A percentile compares a stretch with the other conserved stretches of the same genome.
phyloP scores from a whole-genome alignment of 352 stramenopile species.

The Phytophthora citrophthora region DNA sequence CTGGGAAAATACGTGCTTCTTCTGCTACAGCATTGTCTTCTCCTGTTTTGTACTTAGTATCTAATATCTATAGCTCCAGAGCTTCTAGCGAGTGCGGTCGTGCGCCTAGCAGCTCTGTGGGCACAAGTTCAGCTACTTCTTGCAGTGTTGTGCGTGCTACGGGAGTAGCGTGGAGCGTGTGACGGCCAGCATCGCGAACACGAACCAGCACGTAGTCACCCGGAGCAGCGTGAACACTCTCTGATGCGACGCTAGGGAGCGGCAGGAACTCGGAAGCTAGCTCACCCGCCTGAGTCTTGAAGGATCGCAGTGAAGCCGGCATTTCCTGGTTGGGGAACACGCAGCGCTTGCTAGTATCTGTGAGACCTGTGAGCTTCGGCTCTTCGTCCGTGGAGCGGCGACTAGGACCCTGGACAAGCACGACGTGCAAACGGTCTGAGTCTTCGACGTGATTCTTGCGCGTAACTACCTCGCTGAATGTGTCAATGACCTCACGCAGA shows the following conservation, averaged over 20 bases:
- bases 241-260: slow-evolving; percentile 36
- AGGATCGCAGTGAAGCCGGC: slow-evolving; percentile 55
- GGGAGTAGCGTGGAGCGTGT: slow-evolving; percentile 85
- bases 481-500: slow-evolving; percentile 96
- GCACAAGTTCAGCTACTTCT: slow-evolving; percentile 63
- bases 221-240: slow-evolving; percentile 52
- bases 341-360: slow-evolving; percentile 90
- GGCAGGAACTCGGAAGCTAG: slow-evolving; percentile 55
- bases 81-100: slow-evolving; percentile 47
- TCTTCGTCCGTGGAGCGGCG: slow-evolving; percentile 77
- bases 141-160: slow-evolving; percentile 76
- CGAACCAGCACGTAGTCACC: slow-evolving; percentile 89
- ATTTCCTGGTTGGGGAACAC: slow-evolving; percentile 78
- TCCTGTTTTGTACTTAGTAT: slow-evolving; percentile 18
- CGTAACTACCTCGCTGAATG: slow-evolving; percentile 92
- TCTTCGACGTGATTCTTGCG: slow-evolving; percentile 92
- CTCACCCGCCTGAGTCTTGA: slow-evolving; percentile 42
- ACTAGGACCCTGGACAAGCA: slow-evolving; percentile 96
- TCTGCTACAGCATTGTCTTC: slow-evolving; percentile 9
- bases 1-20: slow-evolving; percentile 23
- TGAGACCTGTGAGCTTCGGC: slow-evolving; percentile 85
- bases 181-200: slow-evolving; percentile 77
- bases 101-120: slow-evolving; percentile 62
- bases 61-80: slow-evolving; percentile 42
- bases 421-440: slow-evolving; percentile 92